These are phyloP conservation scores for Fonsecaea erecta DNA, from an alignment of 2,329 filamentous ascomycete species.

Conservation along the genomic window DNA sequence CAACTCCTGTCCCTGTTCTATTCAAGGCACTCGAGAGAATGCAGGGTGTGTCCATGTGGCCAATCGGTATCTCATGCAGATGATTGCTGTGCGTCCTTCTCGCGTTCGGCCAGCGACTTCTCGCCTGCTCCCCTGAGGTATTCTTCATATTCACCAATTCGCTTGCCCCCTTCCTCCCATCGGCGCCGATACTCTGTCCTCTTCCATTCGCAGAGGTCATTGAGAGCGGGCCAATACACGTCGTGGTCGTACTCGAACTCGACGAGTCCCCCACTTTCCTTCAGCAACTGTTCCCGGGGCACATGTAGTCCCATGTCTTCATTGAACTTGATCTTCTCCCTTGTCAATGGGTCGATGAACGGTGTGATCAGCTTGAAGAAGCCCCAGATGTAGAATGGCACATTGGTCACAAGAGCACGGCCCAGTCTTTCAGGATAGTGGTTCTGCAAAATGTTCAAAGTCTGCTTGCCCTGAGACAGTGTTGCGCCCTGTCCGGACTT, in stretches of 20 bases:
- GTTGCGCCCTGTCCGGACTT: constrained; percentile 77
- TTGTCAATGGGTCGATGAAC: constrained; percentile 93
- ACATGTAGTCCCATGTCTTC: constrained; percentile 85
- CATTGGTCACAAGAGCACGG: constrained; percentile 85
- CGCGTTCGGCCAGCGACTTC: constrained; percentile 45
- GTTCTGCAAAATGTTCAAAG: constrained; percentile 88
- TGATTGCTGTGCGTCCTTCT: constrained; percentile 28
- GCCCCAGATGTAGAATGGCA: constrained; percentile 86
- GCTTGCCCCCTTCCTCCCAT: constrained; percentile 80
- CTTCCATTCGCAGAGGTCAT: constrained; percentile 69
- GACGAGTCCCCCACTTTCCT: constrained; percentile 75
- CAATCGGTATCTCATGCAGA: constrained; percentile 5
- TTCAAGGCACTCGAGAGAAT: not conserved
- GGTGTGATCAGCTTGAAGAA: constrained; percentile 97
- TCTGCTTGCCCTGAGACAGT: constrained; percentile 76
- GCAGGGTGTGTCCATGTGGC: constrained; percentile 2
- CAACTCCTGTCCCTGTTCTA: constrained; percentile 5
- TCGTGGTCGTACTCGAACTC: constrained; percentile 91
- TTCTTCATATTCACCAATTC: constrained; percentile 82
- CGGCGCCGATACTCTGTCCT: constrained; percentile 66
- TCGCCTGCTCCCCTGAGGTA: constrained; percentile 75
- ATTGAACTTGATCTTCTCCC: constrained; percentile 97
- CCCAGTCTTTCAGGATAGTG: constrained; percentile 95
- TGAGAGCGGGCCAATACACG: constrained; percentile 85
- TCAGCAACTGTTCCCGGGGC: constrained; percentile 80